Evolutionary conservation across 2,329 filamentous ascomycete genomes (phyloP), one percentile per base, ranked within the genome.

Genomic region (Alternaria atra): DNA sequence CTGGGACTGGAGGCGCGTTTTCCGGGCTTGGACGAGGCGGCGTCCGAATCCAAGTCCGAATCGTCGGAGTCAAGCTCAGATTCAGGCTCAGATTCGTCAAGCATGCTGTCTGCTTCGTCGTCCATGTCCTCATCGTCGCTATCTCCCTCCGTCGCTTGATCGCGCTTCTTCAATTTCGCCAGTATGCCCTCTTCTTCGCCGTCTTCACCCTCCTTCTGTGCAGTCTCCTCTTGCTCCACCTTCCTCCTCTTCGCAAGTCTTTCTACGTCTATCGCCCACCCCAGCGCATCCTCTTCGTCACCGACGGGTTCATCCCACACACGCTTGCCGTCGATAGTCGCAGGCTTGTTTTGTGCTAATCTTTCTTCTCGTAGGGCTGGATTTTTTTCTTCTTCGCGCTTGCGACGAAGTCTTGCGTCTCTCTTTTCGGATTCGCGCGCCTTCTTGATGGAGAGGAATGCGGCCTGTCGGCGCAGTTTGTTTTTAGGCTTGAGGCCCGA

Each of bases 371-470:
- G 88, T 61, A 97, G 80, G 60, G 88, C 86, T 2, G 94, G 94
- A 73, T 97, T 88, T 78, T 90, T 91, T 66, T 90, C 87, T 80
- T 99, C 95, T 74, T 94, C 91, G 80, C 91, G 92, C 81, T 92
- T 93, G 61, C 92, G 86, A 50, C 87, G 87, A 76, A 93, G 90
- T 64, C 94, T 89, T 72, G 89, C 86, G 72, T 93, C 91, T 72
- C 92, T 89, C 72, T 90, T 91, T 47, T 89, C 83, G 74, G 89
- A 90, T 75, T 93, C 91, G 67, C 87, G 87, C 44, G 86, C 84
- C 75, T 90, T 91, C 81, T 97, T 98, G 74, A 91, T 86, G 69
- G 91, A 89, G 61, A 97, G 84, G 74, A 93, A 91, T 61, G 94
- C 86, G 70, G 90, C 85, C 77, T 95, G 87, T 64, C 95, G 87